phyloP scores from a whole-genome alignment of 345 rosid species.

The Crucihimalaya himalaica region DNA sequence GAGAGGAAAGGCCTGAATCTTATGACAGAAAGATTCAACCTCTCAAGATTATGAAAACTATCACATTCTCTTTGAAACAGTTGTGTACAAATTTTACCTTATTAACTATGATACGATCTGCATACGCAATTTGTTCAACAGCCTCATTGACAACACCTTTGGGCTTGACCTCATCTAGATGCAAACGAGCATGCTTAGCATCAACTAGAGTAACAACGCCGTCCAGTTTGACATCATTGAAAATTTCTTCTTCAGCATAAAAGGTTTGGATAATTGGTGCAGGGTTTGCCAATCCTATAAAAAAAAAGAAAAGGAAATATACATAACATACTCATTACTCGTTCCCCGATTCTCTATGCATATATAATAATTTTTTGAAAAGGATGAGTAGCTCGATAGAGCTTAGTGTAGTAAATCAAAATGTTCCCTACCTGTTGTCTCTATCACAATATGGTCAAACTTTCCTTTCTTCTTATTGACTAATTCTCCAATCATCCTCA shows the following conservation, averaged over 20 bases:
- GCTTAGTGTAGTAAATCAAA: neutral
- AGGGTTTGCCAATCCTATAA: constrained; percentile 89
- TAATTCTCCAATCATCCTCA: constrained; percentile 85
- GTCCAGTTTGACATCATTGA: constrained; percentile 87
- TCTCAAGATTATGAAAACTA: neutral
- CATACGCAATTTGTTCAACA: constrained; percentile 95
- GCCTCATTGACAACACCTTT: constrained; percentile 97
- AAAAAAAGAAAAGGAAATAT: constrained; percentile 7
- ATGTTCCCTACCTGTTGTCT: constrained; percentile 71
- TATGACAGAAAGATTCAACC: constrained; percentile 5
- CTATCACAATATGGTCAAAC: constrained; percentile 91
- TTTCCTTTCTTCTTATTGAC: constrained; percentile 79
- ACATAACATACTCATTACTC: neutral
- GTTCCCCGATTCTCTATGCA: neutral
- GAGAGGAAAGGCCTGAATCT: neutral
- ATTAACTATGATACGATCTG: constrained; percentile 84
- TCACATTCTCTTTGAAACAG: neutral
- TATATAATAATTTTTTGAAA: neutral
- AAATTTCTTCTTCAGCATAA: constrained; percentile 85
- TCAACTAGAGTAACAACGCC: constrained; percentile 95
- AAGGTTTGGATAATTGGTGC: constrained; percentile 98
- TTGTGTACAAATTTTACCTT: constrained; percentile 51
- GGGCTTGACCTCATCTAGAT: constrained; percentile 84
- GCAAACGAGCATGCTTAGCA: constrained; percentile 88
- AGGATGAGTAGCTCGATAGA: neutral